Evolutionary conservation across 768 basidiomycete species (phyloP), one percentile per base, ranked within the genome.

Genomic region (Mycena olivaceomarginata): DNA sequence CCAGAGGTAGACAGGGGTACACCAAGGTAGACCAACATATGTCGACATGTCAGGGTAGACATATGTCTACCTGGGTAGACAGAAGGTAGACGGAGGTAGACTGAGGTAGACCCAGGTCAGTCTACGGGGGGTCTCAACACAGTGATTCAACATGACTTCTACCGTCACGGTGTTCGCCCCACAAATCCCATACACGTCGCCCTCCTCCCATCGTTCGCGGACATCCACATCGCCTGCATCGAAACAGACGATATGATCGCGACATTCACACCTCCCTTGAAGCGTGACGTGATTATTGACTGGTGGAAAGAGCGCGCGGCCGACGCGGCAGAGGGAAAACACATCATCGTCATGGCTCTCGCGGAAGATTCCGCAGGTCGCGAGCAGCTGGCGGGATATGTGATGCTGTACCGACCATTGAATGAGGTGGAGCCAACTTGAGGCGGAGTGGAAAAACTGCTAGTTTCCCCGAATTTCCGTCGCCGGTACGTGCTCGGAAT

Each of bases 211-310:
- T 18, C 77, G 0, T 64, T 78, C 39, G 73, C 70, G 39, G 77
- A 75, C 73, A 78, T 78, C 56, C 77, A 78, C 68, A 74, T 78
- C 53, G 72, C 72, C 7, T 78, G 77, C 77, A 78, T 78, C 57
- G 68, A 75, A 64, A 59, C 53, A 4, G 67, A 70, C 57, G 45
- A 78, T 22, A 78, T 63, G 0, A 75, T 78, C 65, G 77, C 77
- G 31, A 78, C 62, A 0, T 78, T 78, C 64, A 70, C 63, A 2
- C 77, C 72, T 1, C 77, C 77, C 2, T 45, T 74, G 4, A 67
- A 74, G 22, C 67, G 65, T 39, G 67, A 70, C 25, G 31, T 15
- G 9, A 74, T 78, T 12, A 68, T 67, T 41, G 39, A 57, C 9
- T 78, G 67, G 67, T 78, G 77, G 73, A 51, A 65, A 41, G 72